Conservation (phyloP, 2,329 filamentous ascomycete species). For the Akanthomyces uredinophilus region DNA sequence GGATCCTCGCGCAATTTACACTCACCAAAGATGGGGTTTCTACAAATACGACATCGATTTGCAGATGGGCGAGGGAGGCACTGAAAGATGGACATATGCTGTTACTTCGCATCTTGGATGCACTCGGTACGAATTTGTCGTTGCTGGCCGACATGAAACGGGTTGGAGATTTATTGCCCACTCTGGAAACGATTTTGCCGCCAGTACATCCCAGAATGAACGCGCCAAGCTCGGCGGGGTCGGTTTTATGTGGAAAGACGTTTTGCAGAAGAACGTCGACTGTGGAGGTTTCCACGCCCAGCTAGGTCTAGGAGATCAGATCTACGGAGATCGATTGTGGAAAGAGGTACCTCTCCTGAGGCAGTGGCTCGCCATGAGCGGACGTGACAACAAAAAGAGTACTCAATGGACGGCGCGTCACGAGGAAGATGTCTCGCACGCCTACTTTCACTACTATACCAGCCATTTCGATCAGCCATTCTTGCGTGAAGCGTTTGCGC, state of each 20-base stretch:
- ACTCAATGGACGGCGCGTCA: conserved; percentile 89
- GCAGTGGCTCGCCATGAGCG: conserved; percentile 91
- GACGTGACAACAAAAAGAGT: conserved; percentile 87
- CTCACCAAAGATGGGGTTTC: conserved; percentile 91
- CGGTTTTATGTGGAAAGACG: conserved; percentile 98
- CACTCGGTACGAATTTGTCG: conserved; percentile 95
- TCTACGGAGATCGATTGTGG: conserved; percentile 93
- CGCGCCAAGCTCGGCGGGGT: conserved; percentile 80
- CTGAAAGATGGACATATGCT: conserved; percentile 92
- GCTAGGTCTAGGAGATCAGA: conserved; percentile 86
- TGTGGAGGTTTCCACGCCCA: conserved; percentile 95
- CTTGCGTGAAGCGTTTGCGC: conserved; percentile 88
- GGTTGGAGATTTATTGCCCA: conserved; percentile 96
- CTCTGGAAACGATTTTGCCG: conserved; percentile 91
- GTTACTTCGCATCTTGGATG: conserved; percentile 95
- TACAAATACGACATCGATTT: conserved; percentile 91
- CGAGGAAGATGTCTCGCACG: conserved; percentile 91
- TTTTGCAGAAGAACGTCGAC: conserved; percentile 93
- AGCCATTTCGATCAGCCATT: conserved; percentile 98
- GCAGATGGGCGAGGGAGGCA: conserved; percentile 76
- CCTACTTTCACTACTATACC: conserved; percentile 98
- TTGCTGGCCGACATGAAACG: conserved; percentile 83
- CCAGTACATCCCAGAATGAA: conserved; percentile 82
- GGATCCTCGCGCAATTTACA: conserved; percentile 73
- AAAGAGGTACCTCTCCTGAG: conserved; percentile 89